Evolutionary conservation across 768 basidiomycete genomes (phyloP), one percentile per base, ranked within the genome.

Genomic region (Amanita rubescens): DNA sequence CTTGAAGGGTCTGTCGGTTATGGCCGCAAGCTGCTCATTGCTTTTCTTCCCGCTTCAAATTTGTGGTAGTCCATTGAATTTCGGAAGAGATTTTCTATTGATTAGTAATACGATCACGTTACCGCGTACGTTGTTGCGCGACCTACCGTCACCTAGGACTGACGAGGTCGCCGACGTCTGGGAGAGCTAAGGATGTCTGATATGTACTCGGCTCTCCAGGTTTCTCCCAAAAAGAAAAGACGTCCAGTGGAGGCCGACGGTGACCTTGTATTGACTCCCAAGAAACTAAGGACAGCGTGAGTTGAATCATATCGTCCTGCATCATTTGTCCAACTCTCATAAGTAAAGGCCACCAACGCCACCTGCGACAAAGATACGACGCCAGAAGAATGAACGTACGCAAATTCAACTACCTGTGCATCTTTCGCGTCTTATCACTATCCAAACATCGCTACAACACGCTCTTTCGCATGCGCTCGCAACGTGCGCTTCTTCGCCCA

Each of bases 381-480:
- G 65, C 54, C 46, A 57, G 53, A 59, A 57, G 41, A 38, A 45
- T 37, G 32, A 59, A 39, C 48, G 58, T 50, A 56, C 11, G 19
- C 24, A 64, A 51, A 53, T 51, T 35, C 55, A 67, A 7, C 67
- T 90, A 35, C 84, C 89, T 10, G 39, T 67, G 10, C 76, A 84
- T 58, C 73, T 92, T 27, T 64, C 76, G 38, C 82, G 86, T 34
- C 77, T 92, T 34, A 72, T 74, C 58, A 74, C 68, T 51, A 74
- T 86, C 44, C 84, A 91, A 60, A 82, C 78, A 20, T 79, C 82
- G 11, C 71, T 92, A 44, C 87, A 91, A 59, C 85, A 87, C 62
- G 90, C 90, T 47, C 76, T 92, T 51, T 90, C 90, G 2, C 87
- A 90, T 69, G 87, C 88, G 8, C 78, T 93, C 25, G 90, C 90